Base-by-base conservation (phyloP, 768 basidiomycete genomes). In the Amanita molliuscula region DNA sequence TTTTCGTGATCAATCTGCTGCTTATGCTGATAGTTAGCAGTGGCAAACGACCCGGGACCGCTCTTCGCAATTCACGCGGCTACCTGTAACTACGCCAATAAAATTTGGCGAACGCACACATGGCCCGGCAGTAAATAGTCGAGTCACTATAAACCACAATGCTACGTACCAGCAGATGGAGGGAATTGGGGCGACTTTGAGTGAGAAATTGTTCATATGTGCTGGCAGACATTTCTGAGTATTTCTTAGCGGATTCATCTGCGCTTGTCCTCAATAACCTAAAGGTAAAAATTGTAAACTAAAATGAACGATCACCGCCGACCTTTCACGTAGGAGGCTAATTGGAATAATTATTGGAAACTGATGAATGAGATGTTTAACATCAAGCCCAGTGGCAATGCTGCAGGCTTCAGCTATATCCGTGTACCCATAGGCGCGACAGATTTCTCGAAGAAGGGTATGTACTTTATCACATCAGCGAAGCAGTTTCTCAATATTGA, bases 341-440 rank as follows among this genome's bases (percentile, higher is more conserved):
- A 85, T 56, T 61, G 74, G 0, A 67, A 56, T 15, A 80, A 72
- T 57, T 88, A 88, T 57, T 77, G 75, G 71, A 63, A 66, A 6
- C 58, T 88, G 5, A 58, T 88, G 34, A 67, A 72, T 31, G 71
- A 77, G 53, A 71, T 84, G 55, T 88, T 86, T 58, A 66, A 76
- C 48, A 75, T 79, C 13, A 74, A 75, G 1, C 78, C 87, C 59
- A 79, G 72, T 0, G 73, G 74, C 9, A 69, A 77, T 50, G 70
- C 76, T 4, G 84, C 86, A 20, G 86, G 84, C 1, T 64, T 88
- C 47, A 79, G 77, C 37, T 84, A 82, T 56, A 63, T 88, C 45
- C 77, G 86, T 9, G 68, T 88, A 34, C 75, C 85, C 0, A 70
- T 88, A 15, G 86, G 86, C 13, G 81, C 86, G 3, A 75, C 82